These are phyloP conservation scores for Aspergillus niger DNA, from an alignment of 2,329 filamentous ascomycete species.

Conservation along the genomic window DNA sequence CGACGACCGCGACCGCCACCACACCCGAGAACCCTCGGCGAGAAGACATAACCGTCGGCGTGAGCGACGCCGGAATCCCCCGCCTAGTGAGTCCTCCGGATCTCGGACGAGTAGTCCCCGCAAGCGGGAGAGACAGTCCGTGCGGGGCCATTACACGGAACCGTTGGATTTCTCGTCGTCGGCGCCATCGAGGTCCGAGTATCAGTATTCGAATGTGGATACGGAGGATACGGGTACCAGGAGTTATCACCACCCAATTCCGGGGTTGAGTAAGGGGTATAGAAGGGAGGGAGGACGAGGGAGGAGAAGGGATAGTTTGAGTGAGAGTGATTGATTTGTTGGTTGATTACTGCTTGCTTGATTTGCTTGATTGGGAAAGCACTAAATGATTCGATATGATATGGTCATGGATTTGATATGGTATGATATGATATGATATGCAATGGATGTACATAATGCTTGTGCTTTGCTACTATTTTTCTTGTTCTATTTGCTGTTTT, in stretches of 20 bases:
- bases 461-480: background rate
- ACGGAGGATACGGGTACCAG: constrained; percentile 53
- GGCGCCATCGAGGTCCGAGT: constrained; percentile 38
- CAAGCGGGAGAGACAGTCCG: constrained; percentile 38
- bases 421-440: background rate
- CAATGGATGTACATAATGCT: background rate
- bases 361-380: no score
- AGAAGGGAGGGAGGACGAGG: constrained; percentile 41
- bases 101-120: constrained; percentile 40
- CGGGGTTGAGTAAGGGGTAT: constrained; percentile 53
- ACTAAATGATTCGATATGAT: constrained; percentile 11
- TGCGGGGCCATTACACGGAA: constrained; percentile 46
- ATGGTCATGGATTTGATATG: background rate
- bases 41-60: constrained; percentile 36
- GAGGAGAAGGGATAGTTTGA: constrained; percentile 54
- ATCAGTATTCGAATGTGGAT: constrained; percentile 46
- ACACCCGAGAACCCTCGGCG: constrained; percentile 30
- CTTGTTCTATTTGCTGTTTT: background rate
- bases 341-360: no score
- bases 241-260: constrained; percentile 60
- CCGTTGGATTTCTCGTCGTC: constrained; percentile 48
- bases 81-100: constrained; percentile 18
- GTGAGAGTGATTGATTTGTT: constrained; percentile 50
- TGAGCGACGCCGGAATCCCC: constrained; percentile 30
- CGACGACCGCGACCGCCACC: constrained; percentile 18